phyloP scores from a whole-genome alignment of 257 asterid species.

The Capsicum pubescens region DNA sequence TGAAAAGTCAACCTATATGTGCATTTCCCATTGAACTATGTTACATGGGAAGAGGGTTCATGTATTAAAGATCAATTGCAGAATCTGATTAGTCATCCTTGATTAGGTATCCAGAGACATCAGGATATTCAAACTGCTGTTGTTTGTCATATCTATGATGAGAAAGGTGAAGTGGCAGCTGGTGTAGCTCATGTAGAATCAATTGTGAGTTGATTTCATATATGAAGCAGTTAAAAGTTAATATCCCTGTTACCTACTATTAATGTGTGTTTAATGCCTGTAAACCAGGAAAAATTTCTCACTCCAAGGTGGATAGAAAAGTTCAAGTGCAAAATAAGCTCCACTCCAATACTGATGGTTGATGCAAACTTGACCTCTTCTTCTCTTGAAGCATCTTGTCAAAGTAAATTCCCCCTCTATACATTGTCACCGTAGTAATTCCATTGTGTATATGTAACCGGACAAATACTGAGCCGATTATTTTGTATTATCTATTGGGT shows the following conservation, averaged over 20 bases:
- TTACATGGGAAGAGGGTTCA: background rate
- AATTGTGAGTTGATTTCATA: slow-evolving; percentile 55
- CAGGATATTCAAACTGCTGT: slow-evolving; percentile 70
- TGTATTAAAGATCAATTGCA: slow-evolving; percentile 17
- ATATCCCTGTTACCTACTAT: background rate
- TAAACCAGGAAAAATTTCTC: slow-evolving; percentile 79
- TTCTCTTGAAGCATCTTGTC: slow-evolving; percentile 73
- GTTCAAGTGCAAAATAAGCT: slow-evolving; percentile 57
- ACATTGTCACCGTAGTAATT: background rate
- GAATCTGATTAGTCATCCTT: slow-evolving; percentile 31
- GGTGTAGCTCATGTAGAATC: slow-evolving; percentile 89
- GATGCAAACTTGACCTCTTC: slow-evolving; percentile 87
- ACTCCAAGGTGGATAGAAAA: slow-evolving; percentile 79
- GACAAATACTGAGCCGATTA: background rate
- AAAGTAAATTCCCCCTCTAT: slow-evolving; percentile 43
- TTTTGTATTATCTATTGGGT: background rate
- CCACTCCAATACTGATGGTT: slow-evolving; percentile 75
- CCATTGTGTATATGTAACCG: background rate
- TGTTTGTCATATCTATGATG: slow-evolving; percentile 79
- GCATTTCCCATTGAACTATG: slow-evolving; percentile 11
- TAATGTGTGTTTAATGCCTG: slow-evolving; percentile 27
- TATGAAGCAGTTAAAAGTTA: slow-evolving; percentile 24
- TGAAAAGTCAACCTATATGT: background rate
- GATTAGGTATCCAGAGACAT: slow-evolving; percentile 73
- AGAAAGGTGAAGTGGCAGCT: slow-evolving; percentile 85